Conservation (phyloP, 441 rosid species). For the Gossypium davidsonii region DNA sequence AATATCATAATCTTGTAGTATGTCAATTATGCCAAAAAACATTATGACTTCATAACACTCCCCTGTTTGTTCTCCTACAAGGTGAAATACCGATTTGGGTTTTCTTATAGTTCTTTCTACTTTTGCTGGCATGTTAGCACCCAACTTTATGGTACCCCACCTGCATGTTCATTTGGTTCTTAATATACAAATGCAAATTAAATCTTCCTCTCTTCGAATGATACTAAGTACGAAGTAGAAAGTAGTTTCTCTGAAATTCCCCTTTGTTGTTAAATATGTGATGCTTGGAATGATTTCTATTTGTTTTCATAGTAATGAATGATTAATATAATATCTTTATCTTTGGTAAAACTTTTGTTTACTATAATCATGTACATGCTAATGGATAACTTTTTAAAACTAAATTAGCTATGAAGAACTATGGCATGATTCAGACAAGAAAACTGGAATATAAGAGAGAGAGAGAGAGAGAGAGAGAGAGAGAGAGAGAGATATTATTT, state of each 20-base stretch:
- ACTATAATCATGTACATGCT: not conserved
- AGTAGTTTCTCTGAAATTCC: no score
- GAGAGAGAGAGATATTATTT: no score
- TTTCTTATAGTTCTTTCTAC: slow-evolving; percentile 54
- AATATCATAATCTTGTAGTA: slow-evolving; percentile 61
- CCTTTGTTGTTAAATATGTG: no score
- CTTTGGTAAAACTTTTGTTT: not conserved
- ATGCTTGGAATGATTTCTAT: not conserved
- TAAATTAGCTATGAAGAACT: no score
- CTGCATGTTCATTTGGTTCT: slow-evolving; percentile 21
- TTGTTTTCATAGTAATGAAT: not conserved
- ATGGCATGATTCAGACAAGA: not conserved
- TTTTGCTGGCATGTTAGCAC: slow-evolving; percentile 52
- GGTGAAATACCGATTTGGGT: slow-evolving; percentile 39
- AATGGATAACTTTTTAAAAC: not conserved
- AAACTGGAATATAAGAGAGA: not conserved
- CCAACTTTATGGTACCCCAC: slow-evolving; percentile 50
- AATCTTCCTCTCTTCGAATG: no score
- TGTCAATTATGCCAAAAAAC: slow-evolving; percentile 64
- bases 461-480: not conserved
- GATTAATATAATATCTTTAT: no score
- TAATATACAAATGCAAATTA: not conserved
- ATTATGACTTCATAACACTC: slow-evolving; percentile 50
- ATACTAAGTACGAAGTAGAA: no score
- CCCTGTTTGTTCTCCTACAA: slow-evolving; percentile 55